Evolutionary conservation across 2,329 filamentous ascomycete species (phyloP), one percentile per base, ranked within the genome.

Genomic region (Mollisia scopiformis): DNA sequence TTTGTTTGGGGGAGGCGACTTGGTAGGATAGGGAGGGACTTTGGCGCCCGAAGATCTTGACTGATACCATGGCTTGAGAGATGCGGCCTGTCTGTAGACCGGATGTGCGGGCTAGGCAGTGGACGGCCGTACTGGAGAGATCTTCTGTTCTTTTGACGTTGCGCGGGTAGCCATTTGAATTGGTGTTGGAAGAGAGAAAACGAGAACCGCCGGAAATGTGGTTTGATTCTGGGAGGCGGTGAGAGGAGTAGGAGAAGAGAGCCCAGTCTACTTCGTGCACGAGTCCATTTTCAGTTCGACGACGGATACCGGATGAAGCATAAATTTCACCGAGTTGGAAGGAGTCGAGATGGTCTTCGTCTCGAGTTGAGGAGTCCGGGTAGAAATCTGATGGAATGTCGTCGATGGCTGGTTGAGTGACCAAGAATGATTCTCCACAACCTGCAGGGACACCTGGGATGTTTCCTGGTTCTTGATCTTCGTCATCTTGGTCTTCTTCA

Each of bases 241-340:
- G 83, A 3, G 88, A 81, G 11, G 89, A 80, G 65, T 98, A 91
- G 67, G 91, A 87, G 68, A 98, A 93, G 2, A 98, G 79, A 0
- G 93, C 93, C 94, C 94, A 98, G 75, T 98, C 94, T 47, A 98
- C 93, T 75, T 98, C 94, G 73, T 97, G 94, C 6, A 91, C 81
- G 25, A 96, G 79, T 4, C 89, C 88, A 62, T 89, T 82, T 61
- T 88, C 84, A 55, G 80, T 83, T 72, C 90, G 88, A 30, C 94
- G 87, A 4, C 92, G 87, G 61, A 98, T 90, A 6, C 94, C 94
- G 23, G 93, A 97, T 0, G 92, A 96, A 0, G 94, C 94, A 70
- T 96, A 92, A 3, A 98, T 81, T 69, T 92, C 87, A 2, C 94
- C 94, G 1, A 98, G 81, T 14, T 87, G 85, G 69, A 91, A 95